phyloP scores from a whole-genome alignment of 139 green algal species.

The Deuterostichococcus epilithicus region DNA sequence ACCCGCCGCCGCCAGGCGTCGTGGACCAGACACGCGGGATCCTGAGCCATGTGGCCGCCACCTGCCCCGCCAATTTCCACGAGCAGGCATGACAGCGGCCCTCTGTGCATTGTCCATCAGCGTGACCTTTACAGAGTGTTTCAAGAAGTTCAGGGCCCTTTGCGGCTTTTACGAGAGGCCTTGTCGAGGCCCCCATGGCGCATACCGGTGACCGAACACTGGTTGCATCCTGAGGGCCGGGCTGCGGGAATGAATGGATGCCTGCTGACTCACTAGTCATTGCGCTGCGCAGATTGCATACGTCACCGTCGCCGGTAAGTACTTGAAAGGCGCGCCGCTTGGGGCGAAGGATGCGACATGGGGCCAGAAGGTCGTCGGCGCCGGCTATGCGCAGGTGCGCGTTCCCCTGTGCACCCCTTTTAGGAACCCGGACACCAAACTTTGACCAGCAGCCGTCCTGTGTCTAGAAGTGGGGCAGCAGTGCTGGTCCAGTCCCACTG shows the following conservation, averaged over 20 bases:
- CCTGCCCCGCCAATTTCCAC: constrained; percentile 41
- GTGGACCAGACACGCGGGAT: constrained; percentile 94
- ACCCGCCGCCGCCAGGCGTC: constrained; percentile 46
- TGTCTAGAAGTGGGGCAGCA: too few species aligned
- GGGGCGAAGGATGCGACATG: constrained; percentile 23
- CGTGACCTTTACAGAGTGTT: too few species aligned
- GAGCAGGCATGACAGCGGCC: neutral
- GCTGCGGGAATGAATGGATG: too few species aligned
- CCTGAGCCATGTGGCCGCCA: constrained; percentile 66
- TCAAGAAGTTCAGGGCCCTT: too few species aligned
- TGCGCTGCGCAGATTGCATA: constrained; percentile 3
- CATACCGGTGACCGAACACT: neutral
- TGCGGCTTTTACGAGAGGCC: too few species aligned
- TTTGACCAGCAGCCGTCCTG: too few species aligned
- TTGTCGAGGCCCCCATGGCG: neutral
- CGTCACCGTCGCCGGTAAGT: constrained; percentile 71
- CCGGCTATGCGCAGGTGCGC: constrained; percentile 86
- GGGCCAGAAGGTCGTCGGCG: constrained; percentile 53
- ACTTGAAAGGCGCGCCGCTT: constrained; percentile 56
- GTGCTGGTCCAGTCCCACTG: too few species aligned
- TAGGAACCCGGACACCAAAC: too few species aligned
- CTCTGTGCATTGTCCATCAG: too few species aligned
- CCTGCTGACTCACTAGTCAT: neutral
- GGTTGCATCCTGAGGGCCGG: neutral
- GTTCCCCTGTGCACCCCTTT: too few species aligned